phyloP scores from a whole-genome alignment of 345 rosid genomes.

The Camelina hispida region DNA sequence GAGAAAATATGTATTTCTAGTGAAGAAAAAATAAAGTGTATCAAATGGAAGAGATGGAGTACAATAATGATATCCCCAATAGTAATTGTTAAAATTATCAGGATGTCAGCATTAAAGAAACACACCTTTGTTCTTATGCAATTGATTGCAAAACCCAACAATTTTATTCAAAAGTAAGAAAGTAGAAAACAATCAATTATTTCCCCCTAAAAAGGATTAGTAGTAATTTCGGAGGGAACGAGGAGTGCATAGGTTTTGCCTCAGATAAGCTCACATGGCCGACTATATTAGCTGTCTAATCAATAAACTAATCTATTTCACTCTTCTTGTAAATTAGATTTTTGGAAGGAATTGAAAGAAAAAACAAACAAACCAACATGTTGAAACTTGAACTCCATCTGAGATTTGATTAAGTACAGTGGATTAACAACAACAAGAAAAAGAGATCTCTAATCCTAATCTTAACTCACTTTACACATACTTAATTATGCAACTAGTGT shows the following conservation, averaged over 20 bases:
- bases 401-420: constrained; percentile 26
- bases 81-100: neutral
- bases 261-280: constrained; percentile 40
- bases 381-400: constrained; percentile 27
- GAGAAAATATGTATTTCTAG: too few relatives aligned
- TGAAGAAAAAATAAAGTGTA: too few relatives aligned
- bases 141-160: neutral
- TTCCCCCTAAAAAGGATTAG: neutral
- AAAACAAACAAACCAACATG: neutral
- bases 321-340: neutral
- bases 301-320: constrained; percentile 3
- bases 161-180: neutral
- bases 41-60: too few relatives aligned
- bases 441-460: constrained; percentile 26
- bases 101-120: constrained; percentile 5
- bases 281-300: constrained; percentile 26
- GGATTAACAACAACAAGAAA: constrained; percentile 1
- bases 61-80: too few relatives aligned
- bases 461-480: constrained; percentile 32
- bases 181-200: neutral
- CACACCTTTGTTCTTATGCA: neutral
- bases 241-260: neutral
- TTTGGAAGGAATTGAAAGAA: too few relatives aligned
- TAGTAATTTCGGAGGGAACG: constrained; percentile 25
- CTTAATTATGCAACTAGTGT: neutral